Base-by-base conservation (phyloP, 2,329 filamentous ascomycete genomes). In the Aspergillus proliferans region DNA sequence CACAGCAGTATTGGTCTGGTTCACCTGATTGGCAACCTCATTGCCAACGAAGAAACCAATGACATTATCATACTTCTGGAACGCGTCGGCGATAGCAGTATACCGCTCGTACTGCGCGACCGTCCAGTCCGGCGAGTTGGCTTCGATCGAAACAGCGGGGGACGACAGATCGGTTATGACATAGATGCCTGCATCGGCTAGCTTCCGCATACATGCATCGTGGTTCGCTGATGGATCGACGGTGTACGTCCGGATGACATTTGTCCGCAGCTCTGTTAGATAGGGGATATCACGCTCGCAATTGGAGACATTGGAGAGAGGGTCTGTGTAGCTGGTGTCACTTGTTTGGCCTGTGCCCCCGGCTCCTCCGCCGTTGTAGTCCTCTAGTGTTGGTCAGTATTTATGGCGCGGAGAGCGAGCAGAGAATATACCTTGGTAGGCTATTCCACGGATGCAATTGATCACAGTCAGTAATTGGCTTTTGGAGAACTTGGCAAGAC, bases 31-130 rank as follows among this genome's bases (percentile, higher is more conserved):
- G 61, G 88, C 86, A 55, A 96, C 91, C 74, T 96, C 92, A 74
- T 97, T 96, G 66, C 92, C 92, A 58, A 90, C 91, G 69, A 97
- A 95, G 84, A 95, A 96, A 61, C 91, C 92, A 54, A 97, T 82
- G 43, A 87, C 84, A 75, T 97, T 97, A 71, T 81, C 80, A 78
- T 94, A 96, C 67, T 86, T 76, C 54, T 79, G 76, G 61, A 97
- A 74, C 57, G 81, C 77, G 64, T 96, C 90, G 51, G 97, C 76
- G 52, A 97, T 91, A 22, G 72, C 72, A 48, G 83, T 87, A 78
- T 96, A 96, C 52, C 88, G 86, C 34, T 76, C 64, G 73, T 84
- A 94, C 43, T 95, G 79, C 4, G 78, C 77, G 44, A 83, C 80
- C 65, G 87, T 82, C 91, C 92, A 96, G 52, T 76, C 63, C 12